phyloP scores from a whole-genome alignment of 768 basidiomycete species.

The Tylopilus rubrobrunneus region DNA sequence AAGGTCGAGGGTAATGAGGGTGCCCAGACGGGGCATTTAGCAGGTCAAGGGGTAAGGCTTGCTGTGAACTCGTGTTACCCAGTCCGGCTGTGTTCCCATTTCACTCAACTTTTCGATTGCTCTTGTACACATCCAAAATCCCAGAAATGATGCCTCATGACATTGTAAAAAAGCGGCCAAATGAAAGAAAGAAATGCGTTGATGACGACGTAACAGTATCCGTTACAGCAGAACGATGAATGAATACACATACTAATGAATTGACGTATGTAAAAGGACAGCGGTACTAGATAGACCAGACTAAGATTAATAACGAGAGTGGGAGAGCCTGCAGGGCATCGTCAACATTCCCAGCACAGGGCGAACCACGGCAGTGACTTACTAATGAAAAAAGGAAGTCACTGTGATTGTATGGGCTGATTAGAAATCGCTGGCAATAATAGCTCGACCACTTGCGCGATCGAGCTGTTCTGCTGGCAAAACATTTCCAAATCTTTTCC shows the following conservation, averaged over 20 bases:
- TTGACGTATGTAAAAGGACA: slow-evolving; percentile 21
- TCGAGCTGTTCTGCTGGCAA: slow-evolving; percentile 87
- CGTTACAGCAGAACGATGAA: slow-evolving; percentile 26
- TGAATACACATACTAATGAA: slow-evolving; percentile 29
- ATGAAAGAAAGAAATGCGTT: slow-evolving; percentile 16
- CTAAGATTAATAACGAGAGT: slow-evolving; percentile 21
- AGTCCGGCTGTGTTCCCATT: not conserved
- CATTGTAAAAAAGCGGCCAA: slow-evolving; percentile 9
- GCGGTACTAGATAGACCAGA: slow-evolving; percentile 27
- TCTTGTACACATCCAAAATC: not conserved
- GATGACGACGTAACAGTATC: slow-evolving; percentile 26
- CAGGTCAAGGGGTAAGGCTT: slow-evolving; percentile 13
- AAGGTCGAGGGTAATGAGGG: slow-evolving; percentile 13
- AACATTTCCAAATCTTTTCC: slow-evolving; percentile 81
- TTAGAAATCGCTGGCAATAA: slow-evolving; percentile 51
- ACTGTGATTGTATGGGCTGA: slow-evolving; percentile 28
- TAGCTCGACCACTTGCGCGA: slow-evolving; percentile 68
- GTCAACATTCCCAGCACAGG: slow-evolving; percentile 8
- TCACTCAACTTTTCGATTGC: not conserved
- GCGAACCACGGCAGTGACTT: slow-evolving; percentile 11
- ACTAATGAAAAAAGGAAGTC: slow-evolving; percentile 16
- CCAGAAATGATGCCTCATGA: slow-evolving; percentile 16
- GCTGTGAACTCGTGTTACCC: not conserved
- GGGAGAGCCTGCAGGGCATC: slow-evolving; percentile 5
- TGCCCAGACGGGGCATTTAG: slow-evolving; percentile 25